A percentile compares a stretch with the other conserved stretches of the same genome.
Evolutionary conservation across 176 grass and related monocot species (phyloP).

Genomic region (Coix lacrymajobi): DNA sequence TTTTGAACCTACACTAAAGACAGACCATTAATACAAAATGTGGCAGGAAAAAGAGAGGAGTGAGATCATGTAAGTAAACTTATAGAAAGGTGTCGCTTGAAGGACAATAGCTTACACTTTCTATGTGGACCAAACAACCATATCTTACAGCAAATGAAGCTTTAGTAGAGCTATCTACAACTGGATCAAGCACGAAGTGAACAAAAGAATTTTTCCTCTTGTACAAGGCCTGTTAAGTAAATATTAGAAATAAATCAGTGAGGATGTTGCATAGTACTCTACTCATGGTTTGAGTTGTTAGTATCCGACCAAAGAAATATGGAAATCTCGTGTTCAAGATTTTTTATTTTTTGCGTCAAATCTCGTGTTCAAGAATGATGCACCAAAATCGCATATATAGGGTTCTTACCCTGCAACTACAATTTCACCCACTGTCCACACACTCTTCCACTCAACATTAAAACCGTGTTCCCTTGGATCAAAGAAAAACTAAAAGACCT

Average conservation of each 20-base stretch:
- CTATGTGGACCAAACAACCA: conserved; percentile 82
- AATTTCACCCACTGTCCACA: not conserved
- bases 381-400: conserved; percentile 5
- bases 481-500: not conserved
- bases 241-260: conserved; percentile 26
- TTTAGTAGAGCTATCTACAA: conserved; percentile 51
- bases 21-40: conserved; percentile 30
- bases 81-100: not conserved
- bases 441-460: not conserved
- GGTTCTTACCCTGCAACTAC: not conserved
- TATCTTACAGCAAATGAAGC: conserved; percentile 77
- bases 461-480: not conserved
- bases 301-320: not conserved
- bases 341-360: too few relatives aligned
- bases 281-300: not conserved
- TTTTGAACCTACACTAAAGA: conserved; percentile 73
- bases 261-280: not conserved
- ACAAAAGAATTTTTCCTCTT: conserved; percentile 72
- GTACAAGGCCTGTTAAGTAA: conserved; percentile 51
- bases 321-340: conserved; percentile 1
- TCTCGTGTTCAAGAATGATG: not conserved
- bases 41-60: not conserved
- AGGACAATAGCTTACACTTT: conserved; percentile 61
- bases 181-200: conserved; percentile 85
- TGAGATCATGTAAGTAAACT: not conserved